Evolutionary conservation across 2,329 filamentous ascomycete genomes (phyloP).

Genomic region (Fusarium anthophilum): DNA sequence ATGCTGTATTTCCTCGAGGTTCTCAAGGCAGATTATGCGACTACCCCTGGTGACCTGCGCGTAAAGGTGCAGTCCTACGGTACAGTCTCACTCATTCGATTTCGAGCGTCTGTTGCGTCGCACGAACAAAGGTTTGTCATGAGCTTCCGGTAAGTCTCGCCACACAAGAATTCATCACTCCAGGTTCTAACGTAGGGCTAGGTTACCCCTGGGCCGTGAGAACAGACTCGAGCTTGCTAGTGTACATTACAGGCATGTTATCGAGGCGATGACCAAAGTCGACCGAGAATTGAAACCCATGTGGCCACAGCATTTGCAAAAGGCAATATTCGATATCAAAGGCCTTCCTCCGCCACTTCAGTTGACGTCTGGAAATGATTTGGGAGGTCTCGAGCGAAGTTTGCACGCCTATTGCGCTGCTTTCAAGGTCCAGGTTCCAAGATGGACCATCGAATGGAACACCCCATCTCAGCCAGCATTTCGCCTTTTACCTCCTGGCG

Average conservation of each 20-base stretch:
- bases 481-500: slow-evolving; percentile 57
- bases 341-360: slow-evolving; percentile 63
- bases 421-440: slow-evolving; percentile 59
- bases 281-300: slow-evolving; percentile 66
- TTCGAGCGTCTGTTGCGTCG: slow-evolving; percentile 60
- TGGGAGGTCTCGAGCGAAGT: slow-evolving; percentile 64
- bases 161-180: background rate
- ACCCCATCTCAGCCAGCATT: slow-evolving; percentile 60
- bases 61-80: slow-evolving; percentile 61
- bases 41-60: slow-evolving; percentile 57
- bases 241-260: slow-evolving; percentile 62
- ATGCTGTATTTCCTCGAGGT: slow-evolving; percentile 63
- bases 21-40: slow-evolving; percentile 54
- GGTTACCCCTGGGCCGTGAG: slow-evolving; percentile 55
- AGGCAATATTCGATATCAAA: slow-evolving; percentile 61
- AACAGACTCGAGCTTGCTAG: slow-evolving; percentile 62
- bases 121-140: slow-evolving; percentile 67
- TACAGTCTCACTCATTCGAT: slow-evolving; percentile 61
- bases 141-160: slow-evolving; percentile 58
- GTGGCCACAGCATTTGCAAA: slow-evolving; percentile 66
- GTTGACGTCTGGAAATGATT: slow-evolving; percentile 63
- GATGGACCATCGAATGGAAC: slow-evolving; percentile 61
- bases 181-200: slow-evolving; percentile 36
- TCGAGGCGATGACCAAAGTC: slow-evolving; percentile 62
- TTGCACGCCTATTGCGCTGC: slow-evolving; percentile 64